Evolutionary conservation across 768 basidiomycete species (phyloP).

Genomic region (Agrocybe praecox): DNA sequence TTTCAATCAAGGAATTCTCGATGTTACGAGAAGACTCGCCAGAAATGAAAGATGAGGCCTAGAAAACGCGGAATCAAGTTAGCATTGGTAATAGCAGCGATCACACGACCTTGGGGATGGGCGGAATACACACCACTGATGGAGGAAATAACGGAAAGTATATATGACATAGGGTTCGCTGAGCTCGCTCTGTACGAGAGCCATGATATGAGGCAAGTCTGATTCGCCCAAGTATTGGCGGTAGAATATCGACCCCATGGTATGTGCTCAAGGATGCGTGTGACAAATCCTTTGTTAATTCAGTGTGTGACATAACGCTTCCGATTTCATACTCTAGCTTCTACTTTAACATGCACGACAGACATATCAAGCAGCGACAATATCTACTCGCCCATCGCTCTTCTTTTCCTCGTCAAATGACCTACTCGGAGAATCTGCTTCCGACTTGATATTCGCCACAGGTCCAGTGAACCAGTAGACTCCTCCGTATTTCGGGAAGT

Average conservation of each 20-base stretch:
- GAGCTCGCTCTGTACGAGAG: conserved; percentile 87
- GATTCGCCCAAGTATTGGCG: conserved; percentile 75
- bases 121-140: conserved; percentile 77
- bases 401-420: conserved; percentile 17
- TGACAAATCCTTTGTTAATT: neutral
- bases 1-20: neutral
- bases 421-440: conserved; percentile 13
- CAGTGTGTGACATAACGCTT: neutral
- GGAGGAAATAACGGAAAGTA: conserved; percentile 95
- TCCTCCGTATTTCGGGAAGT: conserved; percentile 73
- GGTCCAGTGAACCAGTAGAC: conserved; percentile 78
- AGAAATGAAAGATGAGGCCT: conserved; percentile 93
- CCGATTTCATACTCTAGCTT: no score
- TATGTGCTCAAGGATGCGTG: conserved; percentile 10
- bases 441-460: conserved; percentile 39
- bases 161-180: conserved; percentile 96
- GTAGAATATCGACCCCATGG: conserved; percentile 51
- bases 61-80: conserved; percentile 11
- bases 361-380: conserved; percentile 2
- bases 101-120: conserved; percentile 31
- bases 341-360: neutral
- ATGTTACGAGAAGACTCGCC: conserved; percentile 34
- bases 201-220: conserved; percentile 83
- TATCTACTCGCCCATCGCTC: conserved; percentile 9
- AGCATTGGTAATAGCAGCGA: conserved; percentile 16